phyloP scores from a whole-genome alignment of 192 early-diverging fungal species.

The Coemansia umbellata region DNA sequence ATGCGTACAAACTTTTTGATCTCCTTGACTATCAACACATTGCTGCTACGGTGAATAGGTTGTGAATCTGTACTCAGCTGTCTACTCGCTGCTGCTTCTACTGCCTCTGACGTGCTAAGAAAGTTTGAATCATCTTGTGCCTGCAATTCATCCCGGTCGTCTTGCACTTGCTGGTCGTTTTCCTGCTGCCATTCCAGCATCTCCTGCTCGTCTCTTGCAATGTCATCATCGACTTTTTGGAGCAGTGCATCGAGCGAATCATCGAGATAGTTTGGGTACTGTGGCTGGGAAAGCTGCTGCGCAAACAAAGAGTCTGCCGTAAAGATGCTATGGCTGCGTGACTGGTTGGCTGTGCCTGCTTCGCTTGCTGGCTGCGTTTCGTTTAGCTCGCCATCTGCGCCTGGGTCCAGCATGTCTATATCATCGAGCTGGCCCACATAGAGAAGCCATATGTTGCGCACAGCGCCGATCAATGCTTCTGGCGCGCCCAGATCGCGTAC shows the following conservation, averaged over 20 bases:
- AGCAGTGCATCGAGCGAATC: conserved; percentile 36
- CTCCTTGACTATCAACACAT: not conserved
- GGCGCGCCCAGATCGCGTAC: conserved; percentile 25
- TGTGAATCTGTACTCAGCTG: not conserved
- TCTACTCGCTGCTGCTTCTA: not conserved
- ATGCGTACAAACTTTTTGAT: conserved; percentile 23
- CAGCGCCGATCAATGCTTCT: conserved; percentile 12
- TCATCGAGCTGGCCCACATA: conserved; percentile 30
- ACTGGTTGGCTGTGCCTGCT: not conserved
- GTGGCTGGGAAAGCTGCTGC: conserved; percentile 13
- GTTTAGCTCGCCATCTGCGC: not conserved
- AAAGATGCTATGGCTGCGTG: not conserved
- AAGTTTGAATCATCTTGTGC: no score
- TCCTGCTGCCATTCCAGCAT: conserved; percentile 22
- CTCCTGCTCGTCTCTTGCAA: conserved; percentile 35
- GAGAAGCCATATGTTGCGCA: conserved; percentile 33
- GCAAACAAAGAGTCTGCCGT: conserved; percentile 8
- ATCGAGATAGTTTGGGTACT: conserved; percentile 3
- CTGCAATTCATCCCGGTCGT: not conserved
- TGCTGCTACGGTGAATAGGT: not conserved
- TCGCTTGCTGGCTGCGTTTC: not conserved
- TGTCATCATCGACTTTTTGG: conserved; percentile 35
- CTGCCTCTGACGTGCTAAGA: not conserved
- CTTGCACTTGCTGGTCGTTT: not conserved
- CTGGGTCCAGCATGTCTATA: not conserved